Percentiles rank a stretch among this genome's conserved stretches.
phyloP scores from a whole-genome alignment of 306 rosid species.

The Acacia crassicarpa region DNA sequence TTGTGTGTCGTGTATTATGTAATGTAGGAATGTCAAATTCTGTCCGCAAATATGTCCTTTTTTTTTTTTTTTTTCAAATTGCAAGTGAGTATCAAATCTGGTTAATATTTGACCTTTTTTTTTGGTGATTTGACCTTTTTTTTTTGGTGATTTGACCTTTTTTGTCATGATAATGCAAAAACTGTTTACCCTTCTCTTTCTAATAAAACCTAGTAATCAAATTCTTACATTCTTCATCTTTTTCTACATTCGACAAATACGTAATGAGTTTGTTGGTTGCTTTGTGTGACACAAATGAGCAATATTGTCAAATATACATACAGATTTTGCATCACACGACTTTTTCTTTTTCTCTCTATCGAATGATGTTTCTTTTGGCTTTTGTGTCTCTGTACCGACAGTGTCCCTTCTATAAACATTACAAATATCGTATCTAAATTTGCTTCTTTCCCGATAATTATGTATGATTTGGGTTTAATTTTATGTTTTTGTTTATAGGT shows the following conservation, averaged over 20 bases:
- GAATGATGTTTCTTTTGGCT: not conserved
- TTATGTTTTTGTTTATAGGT: not conserved
- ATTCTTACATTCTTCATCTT: not conserved
- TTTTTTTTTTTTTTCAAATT: not conserved
- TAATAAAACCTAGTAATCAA: not conserved
- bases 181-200: slow-evolving; percentile 14
- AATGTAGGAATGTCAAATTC: slow-evolving; percentile 22
- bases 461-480: not conserved
- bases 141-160: not conserved
- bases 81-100: slow-evolving; percentile 32
- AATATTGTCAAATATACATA: not conserved
- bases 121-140: not conserved
- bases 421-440: not conserved
- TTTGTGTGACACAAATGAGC: not conserved
- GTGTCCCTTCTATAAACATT: not conserved
- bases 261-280: not conserved
- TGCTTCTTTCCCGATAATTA: not conserved
- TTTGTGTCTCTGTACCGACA: slow-evolving; percentile 4
- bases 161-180: not conserved
- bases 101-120: slow-evolving; percentile 29
- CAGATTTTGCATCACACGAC: slow-evolving; percentile 32
- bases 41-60: not conserved
- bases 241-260: not conserved
- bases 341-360: not conserved
- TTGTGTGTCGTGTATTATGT: not conserved